Base-by-base conservation (phyloP, 164 flowering plant genomes). In the Stephania japonica region DNA sequence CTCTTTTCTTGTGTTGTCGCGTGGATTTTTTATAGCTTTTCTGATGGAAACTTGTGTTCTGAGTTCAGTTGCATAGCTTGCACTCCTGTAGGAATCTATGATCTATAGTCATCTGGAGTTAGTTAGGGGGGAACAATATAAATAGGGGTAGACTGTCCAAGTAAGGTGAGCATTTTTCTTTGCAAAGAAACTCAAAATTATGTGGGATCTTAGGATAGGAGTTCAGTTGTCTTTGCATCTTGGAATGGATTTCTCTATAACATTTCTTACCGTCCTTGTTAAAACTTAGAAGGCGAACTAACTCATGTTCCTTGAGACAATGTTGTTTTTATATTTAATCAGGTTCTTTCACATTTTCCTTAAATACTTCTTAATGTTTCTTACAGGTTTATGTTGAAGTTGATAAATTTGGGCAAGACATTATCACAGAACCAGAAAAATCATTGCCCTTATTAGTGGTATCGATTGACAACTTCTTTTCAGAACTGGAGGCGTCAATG, bases 311-410 rank as follows among this genome's bases (percentile, higher is more conserved):
- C 1, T 19, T 26, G 4, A 7, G 26, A 26, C 59, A 47, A 12
- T 64, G 24, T 32, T 4, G 27, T 64, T 32, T 64, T 64, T 6
- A 23, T 64, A 12, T 23, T 12, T 13, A 23, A 26, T 64, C 32
- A 14, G 6, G 42, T 43, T 32, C 7, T 32, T 13, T 38, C 32
- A n/a, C 49, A 16, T 13, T 38, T 41, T 61, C 16, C 50, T 67
- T 47, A 43, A 49, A 70, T 73, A 32, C n/a, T 6, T 42, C 53
- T 70, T 50, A 32, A 68, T 72, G 13, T 75, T 64, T 50, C 70
- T 42, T 74, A 9, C 53, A 95, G 99, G 81, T 91, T 70, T 91
- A 91, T 71, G 67, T 83, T 75, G 97, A 93, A 77, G 82, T 93
- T 75, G 91, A 89, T 73, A 87, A 70, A 84, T 74, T 77, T 59